Base-by-base conservation (phyloP, 768 basidiomycete genomes). In the Boletus edulis region DNA sequence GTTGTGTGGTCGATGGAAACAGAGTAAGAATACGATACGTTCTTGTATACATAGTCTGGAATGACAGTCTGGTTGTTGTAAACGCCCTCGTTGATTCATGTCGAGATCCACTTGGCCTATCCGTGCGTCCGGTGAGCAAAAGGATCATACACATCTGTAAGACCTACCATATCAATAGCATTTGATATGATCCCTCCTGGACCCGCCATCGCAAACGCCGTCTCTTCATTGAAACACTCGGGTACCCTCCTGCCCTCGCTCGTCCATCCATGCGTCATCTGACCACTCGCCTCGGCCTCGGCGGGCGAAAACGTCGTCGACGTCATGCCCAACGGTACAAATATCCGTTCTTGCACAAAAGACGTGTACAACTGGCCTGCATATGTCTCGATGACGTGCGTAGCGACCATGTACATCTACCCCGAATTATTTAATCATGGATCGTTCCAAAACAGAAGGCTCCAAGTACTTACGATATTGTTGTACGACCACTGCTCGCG, bases 131-230 rank as follows among this genome's bases (percentile, higher is more conserved):
- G 9, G 24, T 24, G 24, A 24, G 24, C 24, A 24, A 24, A 14
- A 20, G 18, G n/a, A 32, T 8, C 9, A 31, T 6, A 24, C 5
- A 24, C 5, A 6, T 14, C 29, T n/a, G 0, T 20, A 38, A 29
- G 9, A 42, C 41, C 15, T 4, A 51, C 79, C 73, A 81, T 68
- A 34, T 81, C 79, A 15, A 70, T 53, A 0, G 67, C 69, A 24
- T 57, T 77, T 29, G 78, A 76, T 29, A 78, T 76, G n/a, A 80
- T 40, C 2, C 77, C 79, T 3, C 75, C 78, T 0, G 78, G 55
- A 6, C 78, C 78, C 5, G 76, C 72, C 14, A 62, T 57, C 15
- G 69, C 29, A 0, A 65, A 59, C 6, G 52, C 61, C 7, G 35
- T 53, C 0, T 68, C 57, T 46, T 74, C 72, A 2, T 55, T 57